Conservation (phyloP, 306 rosid species). For the Trifolium subterraneum region DNA sequence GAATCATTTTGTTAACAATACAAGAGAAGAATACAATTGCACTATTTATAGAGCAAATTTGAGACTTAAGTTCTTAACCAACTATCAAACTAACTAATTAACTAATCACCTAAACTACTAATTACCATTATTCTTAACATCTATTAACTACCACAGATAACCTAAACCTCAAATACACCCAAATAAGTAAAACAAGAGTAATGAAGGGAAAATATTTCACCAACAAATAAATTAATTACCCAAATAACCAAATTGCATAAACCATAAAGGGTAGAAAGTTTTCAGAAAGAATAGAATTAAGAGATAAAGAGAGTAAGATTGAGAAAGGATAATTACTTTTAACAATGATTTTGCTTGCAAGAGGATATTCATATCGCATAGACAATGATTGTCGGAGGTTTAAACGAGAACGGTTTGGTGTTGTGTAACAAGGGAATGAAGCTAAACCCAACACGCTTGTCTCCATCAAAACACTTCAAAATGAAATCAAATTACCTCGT, state of each 20-base stretch:
- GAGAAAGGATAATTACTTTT: conserved; percentile 53
- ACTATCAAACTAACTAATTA: neutral
- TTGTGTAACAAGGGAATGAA: conserved; percentile 45
- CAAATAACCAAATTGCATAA: conserved; percentile 1
- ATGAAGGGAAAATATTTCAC: too few relatives aligned
- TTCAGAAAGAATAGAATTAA: too few relatives aligned
- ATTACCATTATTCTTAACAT: neutral
- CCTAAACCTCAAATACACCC: too few relatives aligned
- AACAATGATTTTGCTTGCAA: conserved; percentile 76
- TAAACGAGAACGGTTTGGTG: conserved; percentile 37
- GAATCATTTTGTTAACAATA: too few relatives aligned
- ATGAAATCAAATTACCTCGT: neutral
- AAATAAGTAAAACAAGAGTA: too few relatives aligned
- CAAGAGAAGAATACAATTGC: too few relatives aligned
- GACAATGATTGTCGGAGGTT: conserved; percentile 49
- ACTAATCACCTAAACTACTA: neutral
- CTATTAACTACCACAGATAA: neutral
- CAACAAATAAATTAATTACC: neutral
- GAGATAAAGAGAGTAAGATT: neutral
- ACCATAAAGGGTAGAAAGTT: neutral
- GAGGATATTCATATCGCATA: conserved; percentile 63
- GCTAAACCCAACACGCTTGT: conserved; percentile 35
- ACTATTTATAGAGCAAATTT: too few relatives aligned
- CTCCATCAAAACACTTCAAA: conserved; percentile 25
- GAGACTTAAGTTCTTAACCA: too few relatives aligned